phyloP scores from a whole-genome alignment of 2,329 filamentous ascomycete genomes.

The Diaporthe ampelina region DNA sequence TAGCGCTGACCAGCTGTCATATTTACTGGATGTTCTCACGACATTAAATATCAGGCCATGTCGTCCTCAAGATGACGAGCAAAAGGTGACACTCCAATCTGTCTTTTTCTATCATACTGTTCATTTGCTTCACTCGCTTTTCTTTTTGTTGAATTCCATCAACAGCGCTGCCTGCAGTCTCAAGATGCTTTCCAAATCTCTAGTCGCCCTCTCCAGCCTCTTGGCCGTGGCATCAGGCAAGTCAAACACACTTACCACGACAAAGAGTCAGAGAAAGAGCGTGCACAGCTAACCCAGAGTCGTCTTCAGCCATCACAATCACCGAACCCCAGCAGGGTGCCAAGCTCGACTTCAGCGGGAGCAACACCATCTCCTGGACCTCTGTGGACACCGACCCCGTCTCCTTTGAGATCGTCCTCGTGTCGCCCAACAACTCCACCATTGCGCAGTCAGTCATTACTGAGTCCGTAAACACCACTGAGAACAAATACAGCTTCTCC shows the following conservation, averaged over 20 bases:
- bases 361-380: slow-evolving; percentile 55
- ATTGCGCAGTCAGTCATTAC: slow-evolving; percentile 51
- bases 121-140: background rate
- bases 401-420: slow-evolving; percentile 56
- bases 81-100: background rate
- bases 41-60: background rate
- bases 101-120: background rate
- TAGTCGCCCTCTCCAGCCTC: slow-evolving; percentile 36
- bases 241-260: background rate
- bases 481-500: slow-evolving; percentile 53
- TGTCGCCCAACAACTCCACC: slow-evolving; percentile 55
- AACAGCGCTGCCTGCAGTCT: no score
- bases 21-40: background rate
- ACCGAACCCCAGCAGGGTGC: slow-evolving; percentile 51
- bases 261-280: no score
- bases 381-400: slow-evolving; percentile 55
- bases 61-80: no score
- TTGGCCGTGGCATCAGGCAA: slow-evolving; percentile 37
- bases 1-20: slow-evolving; percentile 21
- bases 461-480: slow-evolving; percentile 51
- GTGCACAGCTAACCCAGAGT: no score
- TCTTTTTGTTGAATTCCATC: background rate
- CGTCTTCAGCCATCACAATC: slow-evolving; percentile 51
- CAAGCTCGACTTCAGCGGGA: slow-evolving; percentile 53
- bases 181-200: slow-evolving; percentile 40